phyloP scores from a whole-genome alignment of 495 filamentous ascomycete species.

The Penicillium coprophilum region DNA sequence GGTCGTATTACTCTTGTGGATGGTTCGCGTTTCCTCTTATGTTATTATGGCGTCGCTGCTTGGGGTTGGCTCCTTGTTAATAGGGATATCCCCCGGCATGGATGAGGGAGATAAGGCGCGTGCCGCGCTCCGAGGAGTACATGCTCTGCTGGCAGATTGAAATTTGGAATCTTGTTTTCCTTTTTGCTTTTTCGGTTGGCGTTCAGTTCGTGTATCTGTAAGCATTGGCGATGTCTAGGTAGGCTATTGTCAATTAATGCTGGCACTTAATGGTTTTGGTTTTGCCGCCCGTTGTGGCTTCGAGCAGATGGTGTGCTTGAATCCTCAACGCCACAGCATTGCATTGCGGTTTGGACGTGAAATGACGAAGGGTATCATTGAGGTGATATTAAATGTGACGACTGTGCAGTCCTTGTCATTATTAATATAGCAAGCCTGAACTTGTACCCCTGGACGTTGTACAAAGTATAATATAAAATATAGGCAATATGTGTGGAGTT shows the following conservation, averaged over 20 bases:
- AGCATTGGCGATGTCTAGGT: neutral
- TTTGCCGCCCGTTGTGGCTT: slow-evolving; percentile 1
- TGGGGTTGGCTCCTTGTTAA: neutral
- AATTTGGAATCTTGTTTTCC: slow-evolving; percentile 1
- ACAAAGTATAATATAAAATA: neutral
- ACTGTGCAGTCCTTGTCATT: neutral
- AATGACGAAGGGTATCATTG: neutral
- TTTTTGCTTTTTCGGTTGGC: neutral
- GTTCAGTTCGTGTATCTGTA: neutral
- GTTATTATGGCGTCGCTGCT: neutral
- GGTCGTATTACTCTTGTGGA: slow-evolving; percentile 8
- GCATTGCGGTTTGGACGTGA: neutral
- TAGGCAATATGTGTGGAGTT: neutral
- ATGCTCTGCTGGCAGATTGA: neutral
- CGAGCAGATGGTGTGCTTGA: neutral
- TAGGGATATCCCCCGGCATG: slow-evolving; percentile 8
- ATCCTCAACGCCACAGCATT: neutral
- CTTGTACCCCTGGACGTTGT: neutral
- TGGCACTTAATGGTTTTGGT: neutral
- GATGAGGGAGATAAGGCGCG: neutral
- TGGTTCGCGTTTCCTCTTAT: neutral
- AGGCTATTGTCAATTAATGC: neutral
- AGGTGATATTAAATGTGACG: neutral
- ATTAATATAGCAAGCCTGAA: neutral
- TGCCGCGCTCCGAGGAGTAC: neutral